Evolutionary conservation across 202 grass and related monocot genomes (phyloP).

Genomic region (Sporobolus alterniflorus): DNA sequence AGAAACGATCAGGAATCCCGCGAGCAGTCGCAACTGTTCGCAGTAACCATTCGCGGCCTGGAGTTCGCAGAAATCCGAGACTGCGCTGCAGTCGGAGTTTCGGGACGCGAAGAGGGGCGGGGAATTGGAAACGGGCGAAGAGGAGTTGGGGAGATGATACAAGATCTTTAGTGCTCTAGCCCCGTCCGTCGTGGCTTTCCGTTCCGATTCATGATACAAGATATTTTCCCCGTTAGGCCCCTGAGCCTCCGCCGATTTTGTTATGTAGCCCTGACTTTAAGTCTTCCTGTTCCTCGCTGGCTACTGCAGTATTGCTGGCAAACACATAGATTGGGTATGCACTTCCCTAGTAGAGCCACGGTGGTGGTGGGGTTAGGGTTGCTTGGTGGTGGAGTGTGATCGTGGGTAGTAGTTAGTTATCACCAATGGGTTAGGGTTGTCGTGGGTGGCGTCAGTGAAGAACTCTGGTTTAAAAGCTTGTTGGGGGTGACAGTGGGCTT

Average conservation of each 20-base stretch:
- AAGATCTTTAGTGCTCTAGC: constrained; percentile 34
- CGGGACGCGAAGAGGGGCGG: neutral
- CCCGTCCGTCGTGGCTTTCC: constrained; percentile 26
- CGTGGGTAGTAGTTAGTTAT: too few relatives aligned
- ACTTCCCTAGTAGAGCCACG: too few relatives aligned
- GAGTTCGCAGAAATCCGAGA: neutral
- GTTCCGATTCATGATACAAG: constrained; percentile 24
- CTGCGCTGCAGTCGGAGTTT: constrained; percentile 20
- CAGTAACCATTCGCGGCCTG: constrained; percentile 6
- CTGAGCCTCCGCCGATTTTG: neutral
- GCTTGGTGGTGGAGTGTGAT: too few relatives aligned
- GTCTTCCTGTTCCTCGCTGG: neutral
- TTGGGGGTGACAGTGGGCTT: too few relatives aligned
- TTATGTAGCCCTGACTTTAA: neutral
- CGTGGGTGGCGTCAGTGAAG: too few relatives aligned
- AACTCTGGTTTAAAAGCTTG: too few relatives aligned
- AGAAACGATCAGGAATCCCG: constrained; percentile 25
- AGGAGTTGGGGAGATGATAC: constrained; percentile 32
- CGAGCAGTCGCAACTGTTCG: neutral
- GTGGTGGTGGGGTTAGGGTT: too few relatives aligned
- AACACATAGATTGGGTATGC: too few relatives aligned
- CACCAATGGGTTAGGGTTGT: too few relatives aligned
- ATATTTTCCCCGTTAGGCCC: neutral
- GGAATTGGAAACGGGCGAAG: constrained; percentile 26
- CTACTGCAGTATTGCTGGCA: too few relatives aligned